Evolutionary conservation across 1,284 basidiomycete genomes (phyloP).

Genomic region (Moesziomyces globuligerus): DNA sequence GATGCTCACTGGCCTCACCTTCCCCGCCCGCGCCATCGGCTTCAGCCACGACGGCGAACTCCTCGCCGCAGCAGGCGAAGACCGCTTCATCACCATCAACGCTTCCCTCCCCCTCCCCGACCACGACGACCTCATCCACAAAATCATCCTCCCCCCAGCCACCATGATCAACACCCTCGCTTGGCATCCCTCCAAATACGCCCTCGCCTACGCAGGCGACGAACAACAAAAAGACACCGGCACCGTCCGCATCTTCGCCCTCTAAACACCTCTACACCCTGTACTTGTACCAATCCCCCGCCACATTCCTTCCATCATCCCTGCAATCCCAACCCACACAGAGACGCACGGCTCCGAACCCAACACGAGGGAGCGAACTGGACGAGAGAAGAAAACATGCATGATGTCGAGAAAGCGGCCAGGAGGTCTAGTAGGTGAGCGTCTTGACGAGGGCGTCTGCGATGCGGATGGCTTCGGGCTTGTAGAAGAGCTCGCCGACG

Average conservation of each 20-base stretch:
- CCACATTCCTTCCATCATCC: not conserved
- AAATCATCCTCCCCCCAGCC: slow-evolving; percentile 11
- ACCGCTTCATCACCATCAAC: slow-evolving; percentile 47
- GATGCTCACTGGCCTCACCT: slow-evolving; percentile 41
- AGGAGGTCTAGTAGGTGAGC: slow-evolving; percentile 33
- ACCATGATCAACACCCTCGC: slow-evolving; percentile 51
- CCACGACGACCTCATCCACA: slow-evolving; percentile 29
- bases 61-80: slow-evolving; percentile 59
- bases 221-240: slow-evolving; percentile 29
- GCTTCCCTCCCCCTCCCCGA: slow-evolving; percentile 4
- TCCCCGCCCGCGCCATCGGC: slow-evolving; percentile 51
- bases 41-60: slow-evolving; percentile 64
- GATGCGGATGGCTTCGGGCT: slow-evolving; percentile 52
- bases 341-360: too few species aligned
- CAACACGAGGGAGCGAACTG: too few species aligned
- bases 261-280: not conserved
- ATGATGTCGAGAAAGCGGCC: too few species aligned
- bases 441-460: slow-evolving; percentile 48
- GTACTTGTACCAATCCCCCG: slow-evolving; percentile 6
- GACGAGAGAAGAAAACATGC: too few species aligned
- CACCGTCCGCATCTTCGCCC: slow-evolving; percentile 21
- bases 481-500: slow-evolving; percentile 57
- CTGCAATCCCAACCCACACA: too few species aligned
- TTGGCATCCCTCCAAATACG: slow-evolving; percentile 55
- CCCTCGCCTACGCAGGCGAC: slow-evolving; percentile 58